Conservation (phyloP, 331 rosid species). For the Prunus yedoensis region DNA sequence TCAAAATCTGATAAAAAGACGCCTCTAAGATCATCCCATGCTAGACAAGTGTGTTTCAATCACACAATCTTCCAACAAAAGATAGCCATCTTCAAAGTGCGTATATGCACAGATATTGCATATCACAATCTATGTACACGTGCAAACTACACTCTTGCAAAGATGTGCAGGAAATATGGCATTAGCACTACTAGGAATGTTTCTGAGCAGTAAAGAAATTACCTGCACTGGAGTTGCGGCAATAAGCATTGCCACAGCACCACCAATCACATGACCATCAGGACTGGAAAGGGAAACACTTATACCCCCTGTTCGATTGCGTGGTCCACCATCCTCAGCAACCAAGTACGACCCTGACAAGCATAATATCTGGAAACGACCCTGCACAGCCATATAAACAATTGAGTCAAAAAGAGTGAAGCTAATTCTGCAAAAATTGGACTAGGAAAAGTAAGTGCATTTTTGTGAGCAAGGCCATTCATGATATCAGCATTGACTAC, state of each 20-base stretch:
- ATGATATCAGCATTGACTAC: neutral
- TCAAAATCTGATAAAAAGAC: neutral
- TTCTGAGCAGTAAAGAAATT: conserved; percentile 23
- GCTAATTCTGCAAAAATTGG: neutral
- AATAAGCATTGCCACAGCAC: conserved; percentile 71
- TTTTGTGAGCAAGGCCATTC: neutral
- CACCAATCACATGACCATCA: conserved; percentile 87
- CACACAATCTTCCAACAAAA: neutral
- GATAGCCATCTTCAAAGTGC: neutral
- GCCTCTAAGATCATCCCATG: neutral
- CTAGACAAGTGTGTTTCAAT: neutral
- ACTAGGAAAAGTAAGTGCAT: neutral
- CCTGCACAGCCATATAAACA: conserved; percentile 47
- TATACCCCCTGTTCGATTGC: conserved; percentile 75
- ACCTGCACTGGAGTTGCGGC: conserved; percentile 95
- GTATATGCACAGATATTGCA: neutral
- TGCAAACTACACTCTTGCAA: neutral
- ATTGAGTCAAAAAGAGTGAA: neutral
- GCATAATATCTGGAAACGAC: conserved; percentile 85
- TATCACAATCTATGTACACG: neutral
- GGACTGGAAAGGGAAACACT: conserved; percentile 85
- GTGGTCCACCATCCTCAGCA: conserved; percentile 91
- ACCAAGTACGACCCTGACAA: conserved; percentile 97
- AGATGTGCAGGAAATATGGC: neutral
- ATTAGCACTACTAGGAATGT: neutral